These are phyloP conservation scores for Pythium graminicola DNA, from an alignment of 352 stramenopile genomes.

Conservation along the genomic window DNA sequence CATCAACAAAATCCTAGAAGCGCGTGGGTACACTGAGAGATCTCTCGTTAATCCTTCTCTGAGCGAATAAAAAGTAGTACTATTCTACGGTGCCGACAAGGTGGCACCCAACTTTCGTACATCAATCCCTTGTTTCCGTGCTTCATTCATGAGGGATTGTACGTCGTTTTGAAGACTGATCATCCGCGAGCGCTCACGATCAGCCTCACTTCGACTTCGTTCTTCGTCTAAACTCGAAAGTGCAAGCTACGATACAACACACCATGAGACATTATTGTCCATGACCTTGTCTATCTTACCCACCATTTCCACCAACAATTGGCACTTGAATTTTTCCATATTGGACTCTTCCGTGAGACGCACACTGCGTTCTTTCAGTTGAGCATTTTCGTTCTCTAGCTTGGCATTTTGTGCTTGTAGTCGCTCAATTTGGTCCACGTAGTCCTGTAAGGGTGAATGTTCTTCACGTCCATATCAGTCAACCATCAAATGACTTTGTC, in stretches of 20 bases:
- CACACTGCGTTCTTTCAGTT: constrained; percentile 46
- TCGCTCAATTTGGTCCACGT: constrained; percentile 23
- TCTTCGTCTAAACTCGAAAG: constrained; percentile 81
- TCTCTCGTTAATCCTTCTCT: too few relatives aligned
- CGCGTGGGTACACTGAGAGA: too few relatives aligned
- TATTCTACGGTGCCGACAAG: constrained; percentile 17
- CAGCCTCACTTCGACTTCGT: constrained; percentile 43
- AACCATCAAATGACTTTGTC: background rate
- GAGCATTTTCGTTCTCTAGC: constrained; percentile 55
- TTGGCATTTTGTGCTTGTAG: constrained; percentile 39
- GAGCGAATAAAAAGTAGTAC: background rate
- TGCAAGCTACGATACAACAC: constrained; percentile 40
- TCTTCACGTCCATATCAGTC: constrained; percentile 27
- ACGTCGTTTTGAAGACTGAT: constrained; percentile 57
- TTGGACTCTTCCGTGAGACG: constrained; percentile 75
- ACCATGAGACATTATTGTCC: background rate
- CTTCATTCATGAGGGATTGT: constrained; percentile 60
- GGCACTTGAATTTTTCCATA: constrained; percentile 87
- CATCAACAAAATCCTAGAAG: too few relatives aligned
- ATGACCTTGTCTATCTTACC: background rate
- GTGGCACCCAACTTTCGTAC: constrained; percentile 43
- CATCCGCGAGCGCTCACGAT: constrained; percentile 56
- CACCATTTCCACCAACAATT: constrained; percentile 82
- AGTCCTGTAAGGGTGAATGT: constrained; percentile 46
- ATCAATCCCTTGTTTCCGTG: constrained; percentile 58